Percentiles rank a stretch among this genome's conserved stretches.
phyloP scores from a whole-genome alignment of 2,329 filamentous ascomycete species.

The Pyrenophora teres region DNA sequence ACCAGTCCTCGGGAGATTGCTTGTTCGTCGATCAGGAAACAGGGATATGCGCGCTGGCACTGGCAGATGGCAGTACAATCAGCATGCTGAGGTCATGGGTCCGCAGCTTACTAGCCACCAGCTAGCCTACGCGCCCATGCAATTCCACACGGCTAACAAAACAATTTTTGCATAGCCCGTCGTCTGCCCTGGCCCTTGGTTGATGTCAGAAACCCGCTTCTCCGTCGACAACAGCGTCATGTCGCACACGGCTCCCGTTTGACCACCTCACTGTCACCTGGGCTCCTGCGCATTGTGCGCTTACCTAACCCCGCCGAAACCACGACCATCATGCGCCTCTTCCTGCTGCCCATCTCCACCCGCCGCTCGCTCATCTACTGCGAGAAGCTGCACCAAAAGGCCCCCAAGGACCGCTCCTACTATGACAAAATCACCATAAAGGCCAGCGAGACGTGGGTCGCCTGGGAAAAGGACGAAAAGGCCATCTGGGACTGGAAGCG shows the following conservation, averaged over 20 bases:
- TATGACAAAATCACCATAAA: slow-evolving; percentile 72
- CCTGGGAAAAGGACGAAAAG: slow-evolving; percentile 81
- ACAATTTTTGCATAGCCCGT: not conserved
- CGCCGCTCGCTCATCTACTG: slow-evolving; percentile 90
- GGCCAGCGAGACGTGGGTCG: slow-evolving; percentile 77
- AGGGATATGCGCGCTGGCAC: slow-evolving; percentile 16
- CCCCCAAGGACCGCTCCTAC: slow-evolving; percentile 56
- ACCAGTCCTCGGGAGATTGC: slow-evolving; percentile 15
- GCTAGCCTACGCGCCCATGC: not conserved
- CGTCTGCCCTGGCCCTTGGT: too few species aligned
- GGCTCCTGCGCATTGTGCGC: slow-evolving; percentile 27
- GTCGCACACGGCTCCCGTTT: slow-evolving; percentile 20
- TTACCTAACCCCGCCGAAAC: slow-evolving; percentile 12
- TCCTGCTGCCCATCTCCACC: slow-evolving; percentile 90
- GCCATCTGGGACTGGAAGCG: slow-evolving; percentile 76
- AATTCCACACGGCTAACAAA: not conserved
- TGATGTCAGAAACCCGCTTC: slow-evolving; percentile 8
- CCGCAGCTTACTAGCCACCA: not conserved
- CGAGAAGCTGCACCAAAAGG: slow-evolving; percentile 68
- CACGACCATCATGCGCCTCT: slow-evolving; percentile 74
- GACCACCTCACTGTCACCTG: slow-evolving; percentile 16
- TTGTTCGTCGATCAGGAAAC: slow-evolving; percentile 21
- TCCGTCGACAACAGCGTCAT: slow-evolving; percentile 17
- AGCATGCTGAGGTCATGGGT: slow-evolving; percentile 9
- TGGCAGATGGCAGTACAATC: not conserved